Conservation (phyloP, 78 protist genomes). For the Isochrysis galbana region DNA sequence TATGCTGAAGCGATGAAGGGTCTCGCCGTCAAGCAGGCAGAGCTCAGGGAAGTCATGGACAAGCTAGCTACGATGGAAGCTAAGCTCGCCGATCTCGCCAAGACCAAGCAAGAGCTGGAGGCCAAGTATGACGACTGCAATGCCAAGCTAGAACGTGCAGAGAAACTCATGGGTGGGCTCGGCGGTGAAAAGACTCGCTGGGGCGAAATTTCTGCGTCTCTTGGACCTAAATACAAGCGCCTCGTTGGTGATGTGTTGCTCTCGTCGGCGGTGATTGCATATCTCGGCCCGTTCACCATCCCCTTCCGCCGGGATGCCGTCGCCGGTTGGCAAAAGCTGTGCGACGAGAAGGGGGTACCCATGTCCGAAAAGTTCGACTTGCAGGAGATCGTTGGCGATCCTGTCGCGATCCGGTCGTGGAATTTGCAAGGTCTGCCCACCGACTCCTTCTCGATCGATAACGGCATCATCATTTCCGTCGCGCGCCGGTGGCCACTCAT, state of each 20-base stretch:
- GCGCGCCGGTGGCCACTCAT: conserved; percentile 82
- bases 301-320: conserved; percentile 42
- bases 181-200: conserved; percentile 61
- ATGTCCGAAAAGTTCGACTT: conserved; percentile 35
- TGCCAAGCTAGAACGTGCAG: conserved; percentile 43
- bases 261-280: conserved; percentile 45
- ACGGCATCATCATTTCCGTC: conserved; percentile 68
- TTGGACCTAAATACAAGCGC: neutral
- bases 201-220: conserved; percentile 34
- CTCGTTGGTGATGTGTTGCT: conserved; percentile 46
- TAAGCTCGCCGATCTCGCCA: conserved; percentile 49
- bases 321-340: conserved; percentile 34
- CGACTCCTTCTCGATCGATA: conserved; percentile 81
- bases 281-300: conserved; percentile 55
- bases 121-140: conserved; percentile 65
- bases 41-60: conserved; percentile 26
- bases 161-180: conserved; percentile 49
- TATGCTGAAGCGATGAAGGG: conserved; percentile 19
- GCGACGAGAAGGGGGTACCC: conserved; percentile 29
- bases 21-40: conserved; percentile 32
- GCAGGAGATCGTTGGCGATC: conserved; percentile 53
- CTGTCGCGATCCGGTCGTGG: conserved; percentile 72
- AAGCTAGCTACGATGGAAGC: conserved; percentile 18
- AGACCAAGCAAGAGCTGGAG: conserved; percentile 69
- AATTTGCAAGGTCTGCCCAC: conserved; percentile 72